A percentile compares a stretch with the other conserved stretches of the same genome.
phyloP scores from a whole-genome alignment of 805 yeast genomes.

The Metschnikowia picachoensis region DNA sequence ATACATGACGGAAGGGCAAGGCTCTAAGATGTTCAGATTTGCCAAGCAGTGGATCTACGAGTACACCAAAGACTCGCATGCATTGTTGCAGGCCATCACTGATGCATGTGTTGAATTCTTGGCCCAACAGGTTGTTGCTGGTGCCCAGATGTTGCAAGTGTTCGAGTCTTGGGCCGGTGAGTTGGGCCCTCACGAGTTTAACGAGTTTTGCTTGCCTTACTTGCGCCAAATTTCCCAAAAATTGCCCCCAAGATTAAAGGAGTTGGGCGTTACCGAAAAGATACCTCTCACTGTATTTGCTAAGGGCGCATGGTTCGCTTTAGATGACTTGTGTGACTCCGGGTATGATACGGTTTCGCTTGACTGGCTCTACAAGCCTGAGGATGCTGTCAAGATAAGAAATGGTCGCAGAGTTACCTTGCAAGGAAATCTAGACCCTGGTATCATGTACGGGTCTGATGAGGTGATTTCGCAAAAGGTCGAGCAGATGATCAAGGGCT shows the following conservation, averaged over 20 bases:
- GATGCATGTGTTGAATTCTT: conserved; percentile 89
- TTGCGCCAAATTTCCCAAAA: conserved; percentile 67
- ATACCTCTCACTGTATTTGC: conserved; percentile 91
- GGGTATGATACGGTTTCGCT: conserved; percentile 88
- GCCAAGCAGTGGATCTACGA: conserved; percentile 91
- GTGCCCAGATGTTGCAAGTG: conserved; percentile 96
- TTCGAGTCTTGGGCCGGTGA: conserved; percentile 99
- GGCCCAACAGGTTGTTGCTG: conserved; percentile 93
- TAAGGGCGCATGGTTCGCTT: conserved; percentile 96
- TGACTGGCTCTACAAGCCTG: conserved; percentile 88
- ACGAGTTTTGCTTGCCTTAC: conserved; percentile 86
- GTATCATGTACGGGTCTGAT: conserved; percentile 84
- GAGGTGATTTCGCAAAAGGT: conserved; percentile 79
- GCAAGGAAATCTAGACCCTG: conserved; percentile 97
- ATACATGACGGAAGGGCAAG: conserved; percentile 97
- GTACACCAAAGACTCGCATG: conserved; percentile 67
- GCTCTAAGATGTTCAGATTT: conserved; percentile 83
- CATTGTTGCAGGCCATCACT: conserved; percentile 70
- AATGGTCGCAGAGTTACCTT: conserved; percentile 71
- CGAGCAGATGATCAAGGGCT: conserved; percentile 81
- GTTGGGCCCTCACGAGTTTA: conserved; percentile 84
- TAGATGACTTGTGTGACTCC: conserved; percentile 74
- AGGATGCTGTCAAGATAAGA: conserved; percentile 72
- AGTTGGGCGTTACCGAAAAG: conserved; percentile 63
- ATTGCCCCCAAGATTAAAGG: conserved; percentile 65